phyloP scores from a whole-genome alignment of 2,329 filamentous ascomycete genomes.

The Fusarium sp. region DNA sequence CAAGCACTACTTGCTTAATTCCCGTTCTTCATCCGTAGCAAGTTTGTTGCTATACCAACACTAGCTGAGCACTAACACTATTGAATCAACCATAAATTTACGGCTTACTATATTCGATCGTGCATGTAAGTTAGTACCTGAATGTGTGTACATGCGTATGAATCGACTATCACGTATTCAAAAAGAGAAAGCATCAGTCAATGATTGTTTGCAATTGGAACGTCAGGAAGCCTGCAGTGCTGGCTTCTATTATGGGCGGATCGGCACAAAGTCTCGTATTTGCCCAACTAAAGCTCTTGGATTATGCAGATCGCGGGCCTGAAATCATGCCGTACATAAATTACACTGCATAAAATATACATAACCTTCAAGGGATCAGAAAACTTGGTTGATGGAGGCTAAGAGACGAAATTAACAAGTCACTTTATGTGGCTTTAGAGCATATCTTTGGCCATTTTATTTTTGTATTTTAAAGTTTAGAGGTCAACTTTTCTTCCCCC shows the following conservation, averaged over 20 bases:
- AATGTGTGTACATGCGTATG: background rate
- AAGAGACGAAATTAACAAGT: too few relatives aligned
- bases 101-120: background rate
- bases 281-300: background rate
- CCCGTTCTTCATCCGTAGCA: background rate
- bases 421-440: too few relatives aligned
- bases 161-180: background rate
- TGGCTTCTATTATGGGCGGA: slow-evolving; percentile 2
- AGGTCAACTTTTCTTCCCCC: too few relatives aligned
- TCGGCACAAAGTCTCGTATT: slow-evolving; percentile 7
- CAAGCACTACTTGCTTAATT: too few relatives aligned
- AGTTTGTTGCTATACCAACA: background rate
- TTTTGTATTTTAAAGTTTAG: too few relatives aligned
- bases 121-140: background rate
- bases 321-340: background rate
- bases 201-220: background rate
- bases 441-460: too few relatives aligned
- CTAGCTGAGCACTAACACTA: background rate
- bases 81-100: background rate
- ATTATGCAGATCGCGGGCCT: slow-evolving; percentile 12
- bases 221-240: background rate
- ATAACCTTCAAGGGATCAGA: too few relatives aligned
- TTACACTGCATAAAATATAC: background rate
- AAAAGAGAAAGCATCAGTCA: background rate
- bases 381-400: too few relatives aligned